phyloP scores from a whole-genome alignment of 352 stramenopile genomes.

The Phytophthora meadii region DNA sequence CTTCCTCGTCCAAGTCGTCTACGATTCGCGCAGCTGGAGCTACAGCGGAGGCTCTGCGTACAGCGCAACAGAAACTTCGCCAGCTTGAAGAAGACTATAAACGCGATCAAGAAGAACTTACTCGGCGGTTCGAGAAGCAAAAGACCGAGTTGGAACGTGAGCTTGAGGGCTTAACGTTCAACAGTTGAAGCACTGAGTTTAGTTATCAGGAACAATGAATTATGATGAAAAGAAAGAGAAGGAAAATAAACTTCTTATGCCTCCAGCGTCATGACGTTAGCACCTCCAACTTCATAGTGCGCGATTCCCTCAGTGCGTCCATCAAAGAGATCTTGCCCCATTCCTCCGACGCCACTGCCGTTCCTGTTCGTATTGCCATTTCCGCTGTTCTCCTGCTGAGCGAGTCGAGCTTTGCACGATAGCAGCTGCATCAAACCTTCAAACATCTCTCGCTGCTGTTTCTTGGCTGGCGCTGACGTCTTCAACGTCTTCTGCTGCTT shows the following conservation, averaged over 20 bases:
- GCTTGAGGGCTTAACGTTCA: conserved; percentile 43
- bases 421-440: conserved; percentile 84
- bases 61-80: conserved; percentile 55
- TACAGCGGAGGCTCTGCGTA: conserved; percentile 19
- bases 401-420: conserved; percentile 75
- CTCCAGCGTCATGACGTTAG: conserved; percentile 88
- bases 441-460: conserved; percentile 88
- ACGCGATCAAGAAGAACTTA: conserved; percentile 49
- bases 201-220: conserved; percentile 19
- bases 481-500: conserved; percentile 93
- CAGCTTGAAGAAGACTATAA: conserved; percentile 64
- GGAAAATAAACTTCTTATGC: conserved; percentile 27
- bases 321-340: conserved; percentile 61
- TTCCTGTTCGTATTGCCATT: conserved; percentile 16
- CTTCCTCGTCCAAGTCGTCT: conserved; percentile 19
- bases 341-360: conserved; percentile 19
- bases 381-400: conserved; percentile 38
- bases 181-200: conserved; percentile 9
- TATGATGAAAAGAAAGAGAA: conserved; percentile 11
- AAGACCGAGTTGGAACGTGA: conserved; percentile 57
- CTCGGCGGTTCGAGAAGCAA: conserved; percentile 51
- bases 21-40: conserved; percentile 38
- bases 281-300: conserved; percentile 81
- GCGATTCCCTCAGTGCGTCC: conserved; percentile 65
- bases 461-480: conserved; percentile 72